These are phyloP conservation scores for Camellia oleifera DNA, from an alignment of 179 eudicot genomes.

Conservation along the genomic window DNA sequence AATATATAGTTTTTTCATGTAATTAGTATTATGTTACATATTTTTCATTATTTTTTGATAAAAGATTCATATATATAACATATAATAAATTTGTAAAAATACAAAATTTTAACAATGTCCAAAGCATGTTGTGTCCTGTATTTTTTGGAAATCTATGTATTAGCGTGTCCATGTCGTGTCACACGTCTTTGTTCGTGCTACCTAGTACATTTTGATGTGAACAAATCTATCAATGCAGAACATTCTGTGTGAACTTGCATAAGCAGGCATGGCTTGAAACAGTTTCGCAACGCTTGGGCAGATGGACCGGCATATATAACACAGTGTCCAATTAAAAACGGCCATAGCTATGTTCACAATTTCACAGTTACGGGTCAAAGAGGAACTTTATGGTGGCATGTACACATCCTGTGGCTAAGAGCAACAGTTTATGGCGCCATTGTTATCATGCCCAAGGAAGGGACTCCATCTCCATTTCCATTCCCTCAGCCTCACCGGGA, in stretches of 20 bases:
- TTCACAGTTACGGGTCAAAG: conserved; percentile 6
- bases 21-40: too few species aligned
- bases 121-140: too few species aligned
- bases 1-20: too few species aligned
- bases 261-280: conserved; percentile 47
- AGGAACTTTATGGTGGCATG: conserved; percentile 34
- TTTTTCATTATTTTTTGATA: too few species aligned
- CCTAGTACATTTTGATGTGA: not conserved
- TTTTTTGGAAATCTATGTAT: too few species aligned
- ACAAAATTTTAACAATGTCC: too few species aligned
- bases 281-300: conserved; percentile 47
- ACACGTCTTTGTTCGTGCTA: too few species aligned
- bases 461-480: conserved; percentile 41
- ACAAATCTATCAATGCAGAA: too few species aligned
- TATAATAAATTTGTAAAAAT: too few species aligned
- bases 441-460: conserved; percentile 37
- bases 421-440: conserved; percentile 48
- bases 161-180: too few species aligned
- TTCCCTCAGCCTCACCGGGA: conserved; percentile 38
- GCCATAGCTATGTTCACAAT: conserved; percentile 23
- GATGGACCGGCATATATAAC: conserved; percentile 53
- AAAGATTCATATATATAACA: too few species aligned
- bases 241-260: not conserved
- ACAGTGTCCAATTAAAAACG: conserved; percentile 40
- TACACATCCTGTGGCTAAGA: conserved; percentile 38